Evolutionary conservation across 371 early-diverging fungal species (phyloP).

Genomic region (Dipsacomyces acuminosporus): DNA sequence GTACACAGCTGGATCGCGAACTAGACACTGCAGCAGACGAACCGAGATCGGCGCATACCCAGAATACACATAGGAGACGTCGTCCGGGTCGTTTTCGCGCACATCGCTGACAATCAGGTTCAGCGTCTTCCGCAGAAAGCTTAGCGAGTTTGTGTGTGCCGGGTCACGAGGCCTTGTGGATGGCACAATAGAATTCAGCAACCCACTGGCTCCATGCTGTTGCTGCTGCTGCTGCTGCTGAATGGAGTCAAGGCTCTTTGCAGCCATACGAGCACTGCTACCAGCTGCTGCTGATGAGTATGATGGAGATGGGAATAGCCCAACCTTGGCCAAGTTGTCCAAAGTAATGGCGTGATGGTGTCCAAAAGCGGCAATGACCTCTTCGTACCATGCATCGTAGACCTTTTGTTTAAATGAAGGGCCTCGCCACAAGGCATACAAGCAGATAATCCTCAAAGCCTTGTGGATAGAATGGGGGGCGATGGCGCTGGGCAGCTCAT

Average conservation of each 20-base stretch:
- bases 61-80: slow-evolving; percentile 87
- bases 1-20: slow-evolving; percentile 44
- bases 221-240: slow-evolving; percentile 2
- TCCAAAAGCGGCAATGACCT: slow-evolving; percentile 87
- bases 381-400: slow-evolving; percentile 75
- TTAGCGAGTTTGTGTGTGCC: slow-evolving; percentile 15
- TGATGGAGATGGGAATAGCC: slow-evolving; percentile 56
- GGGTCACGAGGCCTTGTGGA: slow-evolving; percentile 34
- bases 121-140: slow-evolving; percentile 63
- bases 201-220: slow-evolving; percentile 3
- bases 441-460: slow-evolving; percentile 75
- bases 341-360: slow-evolving; percentile 81
- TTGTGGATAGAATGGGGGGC: slow-evolving; percentile 47
- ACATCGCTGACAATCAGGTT: slow-evolving; percentile 82
- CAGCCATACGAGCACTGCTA: too few relatives aligned
- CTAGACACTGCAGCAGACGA: slow-evolving; percentile 83
- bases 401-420: slow-evolving; percentile 68
- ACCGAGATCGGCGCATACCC: slow-evolving; percentile 91
- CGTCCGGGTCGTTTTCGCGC: slow-evolving; percentile 77
- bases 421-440: slow-evolving; percentile 76
- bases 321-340: slow-evolving; percentile 63
- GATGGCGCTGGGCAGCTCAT: slow-evolving; percentile 60
- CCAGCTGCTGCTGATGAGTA: slow-evolving; percentile 3
- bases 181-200: slow-evolving; percentile 15
- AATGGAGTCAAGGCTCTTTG: too few relatives aligned